These are phyloP conservation scores for Platanus orientalis DNA, from an alignment of 164 flowering plant species.

Conservation along the genomic window DNA sequence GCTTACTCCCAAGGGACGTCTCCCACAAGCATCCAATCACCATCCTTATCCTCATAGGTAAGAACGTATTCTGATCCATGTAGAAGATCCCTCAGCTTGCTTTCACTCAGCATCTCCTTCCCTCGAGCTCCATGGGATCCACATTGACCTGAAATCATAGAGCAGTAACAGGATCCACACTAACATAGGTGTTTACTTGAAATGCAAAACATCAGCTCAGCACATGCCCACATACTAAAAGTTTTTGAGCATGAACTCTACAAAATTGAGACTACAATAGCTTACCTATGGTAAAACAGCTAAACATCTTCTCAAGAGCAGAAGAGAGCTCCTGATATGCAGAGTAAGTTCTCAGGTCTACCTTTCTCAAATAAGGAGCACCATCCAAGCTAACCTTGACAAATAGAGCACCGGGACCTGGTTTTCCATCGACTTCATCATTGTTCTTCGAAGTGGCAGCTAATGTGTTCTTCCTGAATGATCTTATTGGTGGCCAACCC, in stretches of 20 bases:
- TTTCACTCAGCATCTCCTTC: constrained; percentile 64
- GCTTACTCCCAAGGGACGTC: constrained; percentile 99
- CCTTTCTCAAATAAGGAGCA: constrained; percentile 94
- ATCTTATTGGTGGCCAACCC: constrained; percentile 97
- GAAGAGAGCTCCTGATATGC: constrained; percentile 71
- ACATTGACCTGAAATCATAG: constrained; percentile 62
- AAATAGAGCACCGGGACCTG: constrained; percentile 64
- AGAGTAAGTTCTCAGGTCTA: constrained; percentile 70
- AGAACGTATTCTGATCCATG: constrained; percentile 94
- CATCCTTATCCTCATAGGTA: constrained; percentile 86
- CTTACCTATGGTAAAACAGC: constrained; percentile 87
- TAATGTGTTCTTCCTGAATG: constrained; percentile 77
- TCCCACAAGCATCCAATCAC: constrained; percentile 97
- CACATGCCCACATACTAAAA: background rate
- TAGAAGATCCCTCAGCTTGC: constrained; percentile 70
- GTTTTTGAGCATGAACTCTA: background rate
- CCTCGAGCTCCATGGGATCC: constrained; percentile 67
- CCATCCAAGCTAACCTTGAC: constrained; percentile 99
- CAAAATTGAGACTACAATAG: constrained; percentile 7
- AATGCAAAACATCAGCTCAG: background rate
- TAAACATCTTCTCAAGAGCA: constrained; percentile 93
- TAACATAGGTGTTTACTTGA: constrained; percentile 2
- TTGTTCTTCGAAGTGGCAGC: constrained; percentile 72
- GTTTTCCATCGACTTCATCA: constrained; percentile 86
- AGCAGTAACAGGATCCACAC: constrained; percentile 23